phyloP scores from a whole-genome alignment of 2,329 filamentous ascomycete species.

The Stemphylium vesicarium region DNA sequence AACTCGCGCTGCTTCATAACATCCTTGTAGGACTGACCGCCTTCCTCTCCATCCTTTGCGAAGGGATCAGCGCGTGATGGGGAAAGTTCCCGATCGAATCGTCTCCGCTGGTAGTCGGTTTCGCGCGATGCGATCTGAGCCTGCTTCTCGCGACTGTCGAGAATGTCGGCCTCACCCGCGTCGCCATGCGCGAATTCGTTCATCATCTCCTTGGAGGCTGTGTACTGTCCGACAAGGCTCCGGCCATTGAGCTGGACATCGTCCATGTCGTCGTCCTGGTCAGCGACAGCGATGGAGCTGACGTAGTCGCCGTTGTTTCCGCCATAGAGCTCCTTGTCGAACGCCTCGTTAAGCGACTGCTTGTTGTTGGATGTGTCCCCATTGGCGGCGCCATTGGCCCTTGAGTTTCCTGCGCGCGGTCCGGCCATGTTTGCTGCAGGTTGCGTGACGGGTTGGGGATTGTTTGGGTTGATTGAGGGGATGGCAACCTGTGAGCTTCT shows the following conservation, averaged over 20 bases:
- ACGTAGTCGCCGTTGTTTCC: constrained; percentile 81
- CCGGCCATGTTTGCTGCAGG: constrained; percentile 45
- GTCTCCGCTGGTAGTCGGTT: constrained; percentile 96
- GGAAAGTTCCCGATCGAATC: constrained; percentile 83
- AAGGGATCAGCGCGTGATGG: constrained; percentile 88
- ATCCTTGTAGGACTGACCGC: constrained; percentile 84
- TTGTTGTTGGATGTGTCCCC: constrained; percentile 85
- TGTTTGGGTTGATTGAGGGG: constrained; percentile 19
- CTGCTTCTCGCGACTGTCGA: constrained; percentile 85
- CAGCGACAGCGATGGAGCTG: constrained; percentile 80
- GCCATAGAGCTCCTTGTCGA: constrained; percentile 85
- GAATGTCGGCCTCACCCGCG: constrained; percentile 89
- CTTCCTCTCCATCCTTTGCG: constrained; percentile 73
- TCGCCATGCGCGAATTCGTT: constrained; percentile 91
- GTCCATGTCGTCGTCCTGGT: constrained; percentile 79
- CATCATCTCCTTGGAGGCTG: constrained; percentile 87
- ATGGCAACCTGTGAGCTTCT: constrained; percentile 14
- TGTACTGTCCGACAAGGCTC: constrained; percentile 92
- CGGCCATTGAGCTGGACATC: constrained; percentile 70
- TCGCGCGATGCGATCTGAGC: constrained; percentile 91
- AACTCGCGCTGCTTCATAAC: constrained; percentile 90
- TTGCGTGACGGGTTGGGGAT: constrained; percentile 17
- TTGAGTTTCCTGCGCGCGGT: constrained; percentile 65
- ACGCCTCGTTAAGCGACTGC: constrained; percentile 86
- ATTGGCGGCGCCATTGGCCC: constrained; percentile 78